These are phyloP conservation scores for Berberis vulgaris DNA, from an alignment of 164 flowering plant species.

Conservation along the genomic window DNA sequence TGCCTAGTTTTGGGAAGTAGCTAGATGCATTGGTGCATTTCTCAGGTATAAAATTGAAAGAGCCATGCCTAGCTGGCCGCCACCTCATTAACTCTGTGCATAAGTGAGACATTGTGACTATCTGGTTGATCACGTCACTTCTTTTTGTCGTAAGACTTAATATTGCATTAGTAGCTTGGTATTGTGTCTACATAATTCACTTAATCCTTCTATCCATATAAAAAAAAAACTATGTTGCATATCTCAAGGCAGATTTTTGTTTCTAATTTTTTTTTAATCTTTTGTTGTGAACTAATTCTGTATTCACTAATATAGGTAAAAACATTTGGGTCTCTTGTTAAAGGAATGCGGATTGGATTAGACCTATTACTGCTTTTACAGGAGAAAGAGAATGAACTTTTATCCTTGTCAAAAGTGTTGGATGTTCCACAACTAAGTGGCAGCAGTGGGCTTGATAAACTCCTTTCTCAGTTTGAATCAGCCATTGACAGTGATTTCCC, in stretches of 20 bases:
- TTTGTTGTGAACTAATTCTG: background rate
- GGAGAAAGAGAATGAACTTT: background rate
- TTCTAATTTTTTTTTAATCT: background rate
- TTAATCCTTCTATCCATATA: background rate
- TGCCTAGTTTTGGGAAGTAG: too few relatives aligned
- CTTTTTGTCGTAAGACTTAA: too few relatives aligned
- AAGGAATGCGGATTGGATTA: slow-evolving; percentile 4
- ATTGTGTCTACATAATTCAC: background rate
- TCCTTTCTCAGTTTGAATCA: slow-evolving; percentile 79
- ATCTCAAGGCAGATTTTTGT: too few relatives aligned
- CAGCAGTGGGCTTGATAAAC: slow-evolving; percentile 45
- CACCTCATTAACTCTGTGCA: too few relatives aligned
- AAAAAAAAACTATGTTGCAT: too few relatives aligned
- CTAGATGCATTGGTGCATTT: too few relatives aligned
- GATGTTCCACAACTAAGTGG: slow-evolving; percentile 50
- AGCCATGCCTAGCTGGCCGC: too few relatives aligned
- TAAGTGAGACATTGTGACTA: too few relatives aligned
- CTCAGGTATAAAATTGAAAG: too few relatives aligned
- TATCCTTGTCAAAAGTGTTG: background rate
- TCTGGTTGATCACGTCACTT: too few relatives aligned
- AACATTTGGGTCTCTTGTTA: slow-evolving; percentile 1
- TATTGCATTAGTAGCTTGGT: too few relatives aligned
- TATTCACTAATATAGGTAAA: background rate
- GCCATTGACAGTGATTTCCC: slow-evolving; percentile 88
- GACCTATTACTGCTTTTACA: slow-evolving; percentile 1